Evolutionary conservation across 2,329 filamentous ascomycete genomes (phyloP).

Genomic region (Cercospora brassicicola): DNA sequence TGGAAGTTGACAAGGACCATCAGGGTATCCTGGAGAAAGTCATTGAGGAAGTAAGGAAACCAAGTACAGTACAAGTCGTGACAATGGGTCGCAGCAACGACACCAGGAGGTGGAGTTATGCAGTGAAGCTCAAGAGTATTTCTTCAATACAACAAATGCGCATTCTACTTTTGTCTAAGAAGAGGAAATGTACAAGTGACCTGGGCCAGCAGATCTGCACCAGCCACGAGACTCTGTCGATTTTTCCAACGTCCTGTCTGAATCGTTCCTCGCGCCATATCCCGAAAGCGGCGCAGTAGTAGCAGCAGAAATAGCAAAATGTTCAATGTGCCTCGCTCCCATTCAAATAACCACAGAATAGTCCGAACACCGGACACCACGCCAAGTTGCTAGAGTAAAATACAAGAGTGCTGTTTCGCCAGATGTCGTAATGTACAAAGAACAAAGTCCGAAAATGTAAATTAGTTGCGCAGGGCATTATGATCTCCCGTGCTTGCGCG

Average conservation of each 20-base stretch:
- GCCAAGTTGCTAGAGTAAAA: neutral
- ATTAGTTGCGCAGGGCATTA: neutral
- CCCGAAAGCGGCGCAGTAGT: neutral
- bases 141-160: neutral
- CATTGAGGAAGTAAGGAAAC: no score
- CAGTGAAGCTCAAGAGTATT: no score
- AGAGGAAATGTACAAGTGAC: neutral
- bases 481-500: conserved; percentile 23
- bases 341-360: neutral
- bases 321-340: neutral
- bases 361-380: conserved; percentile 1
- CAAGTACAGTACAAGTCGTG: no score
- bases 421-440: conserved; percentile 9
- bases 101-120: no score
- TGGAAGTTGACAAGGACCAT: no score
- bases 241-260: neutral
- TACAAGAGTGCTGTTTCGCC: neutral
- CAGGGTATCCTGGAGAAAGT: no score
- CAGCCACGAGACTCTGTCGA: neutral
- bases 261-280: neutral
- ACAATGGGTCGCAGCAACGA: no score
- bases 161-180: neutral
- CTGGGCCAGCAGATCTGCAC: neutral
- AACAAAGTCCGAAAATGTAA: neutral
- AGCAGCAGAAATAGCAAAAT: neutral